These are phyloP conservation scores for Teratosphaeria destructans DNA, from an alignment of 2,329 filamentous ascomycete species.

Conservation along the genomic window DNA sequence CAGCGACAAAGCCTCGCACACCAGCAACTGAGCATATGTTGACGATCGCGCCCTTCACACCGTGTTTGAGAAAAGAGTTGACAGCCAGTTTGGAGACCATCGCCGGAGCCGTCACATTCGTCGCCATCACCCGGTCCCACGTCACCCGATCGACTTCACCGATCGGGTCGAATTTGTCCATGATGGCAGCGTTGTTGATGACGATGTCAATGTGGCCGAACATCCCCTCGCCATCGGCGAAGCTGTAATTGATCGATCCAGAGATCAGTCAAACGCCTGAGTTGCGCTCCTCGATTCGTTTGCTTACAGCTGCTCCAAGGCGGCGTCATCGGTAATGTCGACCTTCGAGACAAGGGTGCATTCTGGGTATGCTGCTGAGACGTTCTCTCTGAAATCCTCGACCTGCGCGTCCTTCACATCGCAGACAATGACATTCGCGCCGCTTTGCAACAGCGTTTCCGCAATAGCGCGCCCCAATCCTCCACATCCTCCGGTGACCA, in stretches of 20 bases:
- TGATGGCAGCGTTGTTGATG: conserved; percentile 40
- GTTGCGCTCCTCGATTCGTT: not conserved
- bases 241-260: conserved; percentile 7
- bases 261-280: not conserved
- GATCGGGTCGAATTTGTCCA: conserved; percentile 46
- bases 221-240: conserved; percentile 24
- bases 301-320: conserved; percentile 24
- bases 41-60: conserved; percentile 39
- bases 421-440: conserved; percentile 26
- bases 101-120: conserved; percentile 49
- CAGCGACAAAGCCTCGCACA: conserved; percentile 29
- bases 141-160: conserved; percentile 35
- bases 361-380: conserved; percentile 12
- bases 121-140: conserved; percentile 45
- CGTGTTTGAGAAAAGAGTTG: conserved; percentile 36
- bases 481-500: conserved; percentile 25
- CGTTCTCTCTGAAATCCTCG: conserved; percentile 19
- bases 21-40: conserved; percentile 43
- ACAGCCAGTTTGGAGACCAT: conserved; percentile 44
- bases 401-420: conserved; percentile 26
- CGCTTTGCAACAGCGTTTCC: conserved; percentile 21
- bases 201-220: conserved; percentile 47
- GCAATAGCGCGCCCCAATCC: conserved; percentile 26
- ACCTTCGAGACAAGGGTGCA: conserved; percentile 24
- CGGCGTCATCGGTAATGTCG: conserved; percentile 29